A percentile compares a stretch with the other conserved stretches of the same genome.
Conservation (phyloP, 495 filamentous ascomycete genomes). For the Jackrogersella multiformis region DNA sequence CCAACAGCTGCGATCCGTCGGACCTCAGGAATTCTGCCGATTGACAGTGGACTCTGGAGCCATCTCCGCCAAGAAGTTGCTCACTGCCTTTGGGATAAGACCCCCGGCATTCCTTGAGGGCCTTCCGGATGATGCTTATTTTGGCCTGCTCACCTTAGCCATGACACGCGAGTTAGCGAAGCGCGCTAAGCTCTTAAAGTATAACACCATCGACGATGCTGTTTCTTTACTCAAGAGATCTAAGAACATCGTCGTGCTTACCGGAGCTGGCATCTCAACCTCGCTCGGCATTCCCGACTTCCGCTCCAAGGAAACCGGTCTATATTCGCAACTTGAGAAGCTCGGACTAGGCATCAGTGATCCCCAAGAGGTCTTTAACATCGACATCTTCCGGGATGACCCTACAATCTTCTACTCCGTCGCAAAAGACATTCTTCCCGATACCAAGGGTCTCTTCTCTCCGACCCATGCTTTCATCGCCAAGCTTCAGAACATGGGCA, state of each 20-base stretch:
- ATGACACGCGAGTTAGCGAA: constrained; percentile 85
- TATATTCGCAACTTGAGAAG: constrained; percentile 86
- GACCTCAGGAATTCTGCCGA: constrained; percentile 77
- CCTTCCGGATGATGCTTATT: constrained; percentile 76
- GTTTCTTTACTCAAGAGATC: constrained; percentile 76
- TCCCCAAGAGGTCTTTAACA: constrained; percentile 95
- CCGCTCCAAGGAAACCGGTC: constrained; percentile 81
- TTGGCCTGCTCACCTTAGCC: constrained; percentile 75
- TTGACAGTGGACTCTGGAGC: constrained; percentile 72
- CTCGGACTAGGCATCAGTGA: constrained; percentile 71
- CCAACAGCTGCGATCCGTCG: constrained; percentile 74
- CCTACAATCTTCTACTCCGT: constrained; percentile 92
- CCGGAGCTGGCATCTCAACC: constrained; percentile 92
- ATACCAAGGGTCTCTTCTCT: constrained; percentile 71
- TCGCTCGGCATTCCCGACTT: constrained; percentile 92
- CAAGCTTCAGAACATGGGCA: constrained; percentile 89
- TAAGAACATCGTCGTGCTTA: constrained; percentile 90
- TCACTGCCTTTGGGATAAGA: constrained; percentile 89
- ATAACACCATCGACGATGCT: constrained; percentile 90
- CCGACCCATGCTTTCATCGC: constrained; percentile 95
- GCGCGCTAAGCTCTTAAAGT: constrained; percentile 78
- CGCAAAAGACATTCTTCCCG: constrained; percentile 89
- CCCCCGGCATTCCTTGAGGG: constrained; percentile 81
- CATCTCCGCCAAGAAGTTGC: constrained; percentile 81
- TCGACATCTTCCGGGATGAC: constrained; percentile 83